A percentile compares a stretch with the other conserved stretches of the same genome.
Evolutionary conservation across 768 basidiomycete species (phyloP).

Genomic region (Mycena sanguinolenta): DNA sequence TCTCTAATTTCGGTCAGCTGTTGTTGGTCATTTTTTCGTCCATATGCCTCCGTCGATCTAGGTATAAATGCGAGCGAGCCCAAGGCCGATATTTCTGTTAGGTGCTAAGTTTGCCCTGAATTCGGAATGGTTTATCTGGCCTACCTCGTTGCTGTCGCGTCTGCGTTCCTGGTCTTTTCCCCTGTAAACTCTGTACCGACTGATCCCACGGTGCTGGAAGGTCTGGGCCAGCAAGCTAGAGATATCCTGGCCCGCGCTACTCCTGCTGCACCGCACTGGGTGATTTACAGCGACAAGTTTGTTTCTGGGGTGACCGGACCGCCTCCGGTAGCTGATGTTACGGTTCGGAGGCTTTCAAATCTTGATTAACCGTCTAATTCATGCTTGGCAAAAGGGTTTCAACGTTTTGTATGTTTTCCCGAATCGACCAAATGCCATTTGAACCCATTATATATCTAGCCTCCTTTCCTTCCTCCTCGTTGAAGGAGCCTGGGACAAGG

Average conservation of each 20-base stretch:
- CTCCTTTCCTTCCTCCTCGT: conserved; percentile 67
- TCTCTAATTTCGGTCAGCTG: neutral
- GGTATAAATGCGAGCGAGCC: conserved; percentile 5
- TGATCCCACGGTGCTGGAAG: conserved; percentile 26
- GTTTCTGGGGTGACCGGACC: conserved; percentile 61
- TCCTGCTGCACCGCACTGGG: conserved; percentile 65
- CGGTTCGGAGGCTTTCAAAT: conserved; percentile 43
- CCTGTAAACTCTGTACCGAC: conserved; percentile 7
- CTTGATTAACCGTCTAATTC: neutral
- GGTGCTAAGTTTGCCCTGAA: conserved; percentile 16
- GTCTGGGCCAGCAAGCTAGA: conserved; percentile 47
- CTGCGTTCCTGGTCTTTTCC: conserved; percentile 13
- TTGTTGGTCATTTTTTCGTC: neutral
- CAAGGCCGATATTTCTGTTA: neutral
- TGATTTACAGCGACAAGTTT: conserved; percentile 58
- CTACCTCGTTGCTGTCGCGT: conserved; percentile 21
- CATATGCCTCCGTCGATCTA: neutral
- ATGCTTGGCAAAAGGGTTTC: conserved; percentile 56
- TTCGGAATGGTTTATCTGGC: conserved; percentile 27
- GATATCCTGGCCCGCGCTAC: conserved; percentile 53
- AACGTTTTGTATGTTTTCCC: conserved; percentile 64
- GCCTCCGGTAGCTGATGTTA: conserved; percentile 59
- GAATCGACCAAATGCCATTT: conserved; percentile 7
- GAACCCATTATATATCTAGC: conserved; percentile 40
- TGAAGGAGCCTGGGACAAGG: conserved; percentile 71